These are phyloP conservation scores for Lyophyllum shimeji DNA, from an alignment of 768 basidiomycete genomes.

Conservation along the genomic window DNA sequence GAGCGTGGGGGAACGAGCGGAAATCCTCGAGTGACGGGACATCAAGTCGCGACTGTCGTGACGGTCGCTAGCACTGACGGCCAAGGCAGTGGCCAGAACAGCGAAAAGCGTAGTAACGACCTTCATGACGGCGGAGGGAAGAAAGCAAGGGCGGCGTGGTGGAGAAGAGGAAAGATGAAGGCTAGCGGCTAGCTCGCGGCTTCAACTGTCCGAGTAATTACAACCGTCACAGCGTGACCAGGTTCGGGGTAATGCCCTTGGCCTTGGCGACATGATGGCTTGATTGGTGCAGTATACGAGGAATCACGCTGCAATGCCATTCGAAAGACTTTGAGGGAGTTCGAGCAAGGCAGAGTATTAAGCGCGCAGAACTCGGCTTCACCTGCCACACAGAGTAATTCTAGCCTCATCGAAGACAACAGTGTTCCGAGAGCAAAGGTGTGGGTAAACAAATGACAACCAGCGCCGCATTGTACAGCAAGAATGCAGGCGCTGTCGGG, in stretches of 20 bases:
- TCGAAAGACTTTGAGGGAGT: not conserved
- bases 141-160: conserved; percentile 13
- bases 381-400: not conserved
- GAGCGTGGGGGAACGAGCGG: conserved; percentile 26
- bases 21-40: conserved; percentile 36
- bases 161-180: conserved; percentile 12
- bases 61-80: conserved; percentile 31
- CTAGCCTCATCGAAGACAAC: not conserved
- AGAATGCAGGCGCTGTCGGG: not conserved
- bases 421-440: not conserved
- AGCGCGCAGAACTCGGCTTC: not conserved
- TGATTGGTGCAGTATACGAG: not conserved
- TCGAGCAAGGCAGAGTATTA: not conserved
- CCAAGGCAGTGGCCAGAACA: conserved; percentile 34
- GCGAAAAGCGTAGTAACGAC: conserved; percentile 35
- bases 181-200: not conserved
- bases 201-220: conserved; percentile 9
- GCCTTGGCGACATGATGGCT: not conserved
- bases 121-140: conserved; percentile 39
- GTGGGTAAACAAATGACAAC: not conserved
- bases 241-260: conserved; percentile 2
- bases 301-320: not conserved
- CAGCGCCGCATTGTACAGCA: not conserved
- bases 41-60: conserved; percentile 26
- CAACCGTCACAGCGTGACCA: conserved; percentile 14